Conservation (phyloP, 352 stramenopile species). For the Phytophthora hibernalis region DNA sequence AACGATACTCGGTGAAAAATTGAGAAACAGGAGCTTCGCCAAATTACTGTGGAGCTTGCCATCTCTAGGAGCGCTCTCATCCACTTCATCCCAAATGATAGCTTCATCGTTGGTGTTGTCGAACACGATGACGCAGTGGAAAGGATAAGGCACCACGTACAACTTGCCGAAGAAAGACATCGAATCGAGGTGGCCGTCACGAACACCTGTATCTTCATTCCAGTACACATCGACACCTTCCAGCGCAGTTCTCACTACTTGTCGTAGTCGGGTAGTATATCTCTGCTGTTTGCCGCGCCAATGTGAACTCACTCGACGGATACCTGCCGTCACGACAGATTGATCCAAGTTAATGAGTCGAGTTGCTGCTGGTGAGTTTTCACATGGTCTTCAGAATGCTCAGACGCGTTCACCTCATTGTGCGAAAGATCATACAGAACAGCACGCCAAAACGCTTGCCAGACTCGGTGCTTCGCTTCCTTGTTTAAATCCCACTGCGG, state of each 20-base stretch:
- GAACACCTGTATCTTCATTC: constrained; percentile 34
- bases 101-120: constrained; percentile 50
- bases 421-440: constrained; percentile 38
- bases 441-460: constrained; percentile 55
- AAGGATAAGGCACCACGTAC: constrained; percentile 57
- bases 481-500: constrained; percentile 49
- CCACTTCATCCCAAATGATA: constrained; percentile 40
- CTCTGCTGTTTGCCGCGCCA: constrained; percentile 40
- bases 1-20: constrained; percentile 39
- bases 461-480: constrained; percentile 52
- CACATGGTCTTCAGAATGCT: constrained; percentile 5
- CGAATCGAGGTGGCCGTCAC: constrained; percentile 46
- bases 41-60: constrained; percentile 37
- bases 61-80: constrained; percentile 5
- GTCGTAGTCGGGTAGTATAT: constrained; percentile 33
- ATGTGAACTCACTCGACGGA: constrained; percentile 44
- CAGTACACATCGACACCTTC: constrained; percentile 61
- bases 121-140: constrained; percentile 56
- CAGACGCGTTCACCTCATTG: constrained; percentile 5
- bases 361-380: constrained; percentile 21
- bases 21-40: constrained; percentile 32
- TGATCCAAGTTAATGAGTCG: constrained; percentile 28
- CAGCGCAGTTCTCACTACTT: constrained; percentile 31
- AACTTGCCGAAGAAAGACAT: constrained; percentile 52
- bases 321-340: constrained; percentile 35